Base-by-base conservation (phyloP, 768 basidiomycete species). In the Kwoniella shandongensis region DNA sequence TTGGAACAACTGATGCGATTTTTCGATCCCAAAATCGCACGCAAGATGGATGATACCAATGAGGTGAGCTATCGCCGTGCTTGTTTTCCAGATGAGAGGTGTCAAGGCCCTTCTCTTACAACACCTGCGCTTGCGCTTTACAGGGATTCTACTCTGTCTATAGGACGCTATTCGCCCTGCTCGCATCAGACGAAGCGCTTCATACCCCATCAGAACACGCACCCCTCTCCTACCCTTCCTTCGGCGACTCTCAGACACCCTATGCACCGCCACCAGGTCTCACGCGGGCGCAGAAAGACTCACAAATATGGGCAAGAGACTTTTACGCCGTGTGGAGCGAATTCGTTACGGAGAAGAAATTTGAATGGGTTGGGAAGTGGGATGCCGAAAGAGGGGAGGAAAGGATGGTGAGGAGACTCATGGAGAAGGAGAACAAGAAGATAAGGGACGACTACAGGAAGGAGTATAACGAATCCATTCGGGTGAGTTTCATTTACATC, bases 381-480 rank as follows among this genome's bases (percentile, higher is more conserved):
- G 88, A 92, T 72, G 58, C 84, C 13, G 78, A 83, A 5, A 88
- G 94, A 57, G 93, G 90, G 1, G 89, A 90, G 2, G 93, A 97
- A 76, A 81, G 96, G 18, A 83, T 86, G 25, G 83, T 88, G 38
- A 82, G 91, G 69, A 83, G 96, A 85, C 70, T 91, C 44, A 92
- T 98, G 88, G 96, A 98, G 73, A 89, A 86, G 67, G 96, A 97
- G 63, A 98, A 99, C 77, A 90, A 88, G 77, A 92, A 92, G 72
- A 84, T 85, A 2, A 82, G 92, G 13, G 91, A 96, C 26, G 88
- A 91, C 36, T 87, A 88, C 5, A 83, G 88, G 36, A 83, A 84
- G 70, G 93, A 98, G 59, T 98, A 94, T 76, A 97, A 91, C 69
- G 93, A 97, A 38, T 87, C 86, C 4, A 81, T 99, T 26, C 80